Percentiles rank a stretch among this genome's conserved stretches.
These are phyloP conservation scores for Nicotiana paniculata DNA, from an alignment of 257 asterid species.

Conservation along the genomic window DNA sequence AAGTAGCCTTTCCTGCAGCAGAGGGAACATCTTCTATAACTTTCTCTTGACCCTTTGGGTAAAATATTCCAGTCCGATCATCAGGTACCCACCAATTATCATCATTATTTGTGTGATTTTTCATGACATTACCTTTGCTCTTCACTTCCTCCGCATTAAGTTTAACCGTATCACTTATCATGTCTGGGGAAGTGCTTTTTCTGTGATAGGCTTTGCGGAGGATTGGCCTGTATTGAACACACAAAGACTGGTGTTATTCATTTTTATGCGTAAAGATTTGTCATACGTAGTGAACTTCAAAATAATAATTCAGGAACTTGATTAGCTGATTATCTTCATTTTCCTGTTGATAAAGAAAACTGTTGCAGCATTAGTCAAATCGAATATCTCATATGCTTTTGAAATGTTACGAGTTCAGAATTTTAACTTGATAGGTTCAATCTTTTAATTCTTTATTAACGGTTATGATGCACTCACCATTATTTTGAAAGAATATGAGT, in stretches of 20 bases:
- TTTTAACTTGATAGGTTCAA: too few relatives aligned
- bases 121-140: conserved; percentile 2
- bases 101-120: conserved; percentile 1
- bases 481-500: too few relatives aligned
- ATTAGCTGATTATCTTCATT: too few relatives aligned
- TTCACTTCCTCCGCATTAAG: conserved; percentile 42
- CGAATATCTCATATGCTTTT: too few relatives aligned
- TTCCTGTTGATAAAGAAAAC: too few relatives aligned
- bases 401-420: too few relatives aligned
- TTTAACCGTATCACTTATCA: conserved; percentile 28
- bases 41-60: conserved; percentile 70
- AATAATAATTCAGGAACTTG: background rate
- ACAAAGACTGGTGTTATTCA: background rate
- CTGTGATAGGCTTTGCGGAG: conserved; percentile 49
- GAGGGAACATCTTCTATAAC: conserved; percentile 50
- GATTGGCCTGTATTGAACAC: conserved; percentile 31
- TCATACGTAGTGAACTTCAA: background rate
- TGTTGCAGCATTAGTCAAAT: too few relatives aligned
- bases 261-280: background rate
- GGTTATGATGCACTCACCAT: too few relatives aligned
- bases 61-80: conserved; percentile 54
- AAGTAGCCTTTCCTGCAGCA: conserved; percentile 26
- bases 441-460: too few relatives aligned
- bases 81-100: conserved; percentile 49
- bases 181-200: conserved; percentile 35